Evolutionary conservation across 192 early-diverging fungal genomes (phyloP), one percentile per base, ranked within the genome.

Genomic region (Dispira parvispora): DNA sequence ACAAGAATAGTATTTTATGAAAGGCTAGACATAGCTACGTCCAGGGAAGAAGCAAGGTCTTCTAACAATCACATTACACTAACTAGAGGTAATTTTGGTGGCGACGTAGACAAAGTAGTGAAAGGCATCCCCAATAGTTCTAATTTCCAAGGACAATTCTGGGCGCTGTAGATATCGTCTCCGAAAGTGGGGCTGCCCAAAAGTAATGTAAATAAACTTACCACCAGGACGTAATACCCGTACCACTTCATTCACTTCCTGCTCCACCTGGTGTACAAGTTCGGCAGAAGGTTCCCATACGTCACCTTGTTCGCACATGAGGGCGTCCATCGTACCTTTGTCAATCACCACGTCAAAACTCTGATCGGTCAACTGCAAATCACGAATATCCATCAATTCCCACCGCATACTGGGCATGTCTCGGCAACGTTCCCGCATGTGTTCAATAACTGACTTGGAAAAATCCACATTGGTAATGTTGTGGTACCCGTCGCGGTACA

Each of bases 261-360:
- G 63, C 12, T 71, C 74, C 0, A 91, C 82, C 13, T 83, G 75
- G 10, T 74, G 65, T 50, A 83, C 74, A 45, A 89, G 65, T 57
- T 90, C 87, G 44, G 74, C 73, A 42, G 79, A 77, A 32, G 91
- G 91, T 64, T 89, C 80, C 91, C 91, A 92, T 58, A 86, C 85
- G 65, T 94, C 90, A 61, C 88, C 86, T 63, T 84, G 73, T 50
- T 84, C 84, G 55, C 87, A 86, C 82, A 94, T 82, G 62, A 94
- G 80, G 16, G 91, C 89, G 65, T 94, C 91, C 83, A 94, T 79
- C 0, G 90, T 94, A 10, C 86, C 91, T 74, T 94, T 94, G 74
- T 94, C 91, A 42, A 94, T 78, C 0, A 83, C 86, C 56, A 84
- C 71, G 57, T 91, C 89, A 56, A 91, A 84, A 1, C 80, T 74